Base-by-base conservation (phyloP, 495 filamentous ascomycete genomes). In the Echria macrotheca region DNA sequence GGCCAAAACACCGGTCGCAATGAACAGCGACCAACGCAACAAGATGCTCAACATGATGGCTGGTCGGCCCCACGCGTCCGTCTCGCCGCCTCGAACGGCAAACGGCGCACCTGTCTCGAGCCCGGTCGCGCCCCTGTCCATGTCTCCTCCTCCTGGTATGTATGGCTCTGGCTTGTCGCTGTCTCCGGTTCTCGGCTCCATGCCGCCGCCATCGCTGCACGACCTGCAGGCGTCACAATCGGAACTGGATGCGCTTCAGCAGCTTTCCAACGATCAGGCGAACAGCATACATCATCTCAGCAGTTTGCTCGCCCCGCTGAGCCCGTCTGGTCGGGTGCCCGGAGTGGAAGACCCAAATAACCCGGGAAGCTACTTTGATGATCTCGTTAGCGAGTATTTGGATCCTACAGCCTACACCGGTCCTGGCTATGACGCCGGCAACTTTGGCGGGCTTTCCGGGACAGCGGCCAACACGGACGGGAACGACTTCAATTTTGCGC, bases 21-120 rank as follows among this genome's bases (percentile, higher is more conserved):
- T 95, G 21, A 91, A 83, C 17, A 73, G 79, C 36, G 83, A 89
- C 45, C 83, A 94, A 57, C 84, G 89, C 1, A 83, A 83, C 54
- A 76, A 84, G 50, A 85, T 93, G 80, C 78, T 95, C 44, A 80
- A 78, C 44, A 76, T 89, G 31, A 91, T 96, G 74, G 85, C 85
- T 44, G 61, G 64, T 11, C 35, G 52, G 26, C 52, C 47, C 53
- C 50, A 50, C 22, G 6, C 28, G 28, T 6, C 28, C 7, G 28
- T 10, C 28, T 29, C 21, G 7, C 15, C 52, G 15, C 15, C 48
- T 9, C 18, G 49, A 11, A 22, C 49, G 3, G 26, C 44, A 17
- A 41, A 43, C 11, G 46, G 37, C 10, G 10, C 33, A 17, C 17
- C 42, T 3, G 40, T 45, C 2, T 12, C 59, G 28, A 44, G 24